Evolutionary conservation across 306 rosid species (phyloP), one percentile per base, ranked within the genome.

Genomic region (Gastrolobium bilobum): DNA sequence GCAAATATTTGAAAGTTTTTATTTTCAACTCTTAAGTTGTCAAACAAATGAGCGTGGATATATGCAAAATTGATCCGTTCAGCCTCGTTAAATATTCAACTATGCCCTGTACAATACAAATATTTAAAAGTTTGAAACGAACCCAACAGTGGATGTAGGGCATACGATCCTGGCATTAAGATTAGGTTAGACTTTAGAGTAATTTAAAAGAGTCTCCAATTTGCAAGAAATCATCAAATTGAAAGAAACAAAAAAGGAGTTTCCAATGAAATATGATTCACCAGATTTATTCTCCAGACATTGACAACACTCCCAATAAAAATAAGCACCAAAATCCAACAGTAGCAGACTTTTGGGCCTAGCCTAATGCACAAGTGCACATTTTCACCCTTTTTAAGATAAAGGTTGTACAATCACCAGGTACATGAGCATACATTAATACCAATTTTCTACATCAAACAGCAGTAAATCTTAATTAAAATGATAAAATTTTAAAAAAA

Each of bases 341-440:
- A 65, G 15, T 13, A 40, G 52, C 40, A 68, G 34, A 64, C 52
- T 38, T 72, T 50, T 14, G 30, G 53, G 59, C 40, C 51, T 14
- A 78, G 34, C 39, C 14, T 40, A 58, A 76, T 37, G 63, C 31
- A 35, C 56, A 38, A 58, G 69, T 37, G 63, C 31, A 35, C 56
- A 38, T 43, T 72, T 78, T 82, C 48, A 46, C 50, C 39, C 46
- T 61, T 76, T 76, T 30, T 65, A 76, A 51, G 77, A 57, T 76
- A 53, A 15, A 39, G 43, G 10, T 13, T 54, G 30, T 71, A 42
- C 68, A 40, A 53, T 48, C 57, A 64, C n/a, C 40, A 70, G 64
- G 47, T 54, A 34, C 40, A 44, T 29, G 47, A 52, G 40, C 74
- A 35, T 56, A 37, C 8, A 33, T 20, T 1, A 62, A 51, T 33